Conservation (phyloP, 2,329 filamentous ascomycete species). For the Nemania serpens region DNA sequence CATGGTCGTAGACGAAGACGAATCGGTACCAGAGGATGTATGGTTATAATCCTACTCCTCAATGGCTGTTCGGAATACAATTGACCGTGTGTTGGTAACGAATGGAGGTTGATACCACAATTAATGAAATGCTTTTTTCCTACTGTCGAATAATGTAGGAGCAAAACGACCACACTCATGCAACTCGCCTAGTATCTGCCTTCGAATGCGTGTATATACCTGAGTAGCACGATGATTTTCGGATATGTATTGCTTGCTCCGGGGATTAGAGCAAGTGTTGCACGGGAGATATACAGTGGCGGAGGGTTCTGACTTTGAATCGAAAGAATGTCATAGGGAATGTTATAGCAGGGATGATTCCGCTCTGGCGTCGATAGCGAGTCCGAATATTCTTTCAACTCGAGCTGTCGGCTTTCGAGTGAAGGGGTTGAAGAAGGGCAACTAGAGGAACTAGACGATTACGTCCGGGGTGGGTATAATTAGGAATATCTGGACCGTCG, state of each 20-base stretch:
- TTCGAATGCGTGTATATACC: slow-evolving; percentile 10
- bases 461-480: slow-evolving; percentile 15
- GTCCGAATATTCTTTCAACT: slow-evolving; percentile 9
- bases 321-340: slow-evolving; percentile 23
- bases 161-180: slow-evolving; percentile 20
- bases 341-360: slow-evolving; percentile 18
- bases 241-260: slow-evolving; percentile 4
- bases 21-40: slow-evolving; percentile 30
- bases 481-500: slow-evolving; percentile 11
- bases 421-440: not conserved
- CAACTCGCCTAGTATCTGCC: slow-evolving; percentile 8
- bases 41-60: slow-evolving; percentile 39
- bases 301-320: not conserved
- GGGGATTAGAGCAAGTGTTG: slow-evolving; percentile 1
- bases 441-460: slow-evolving; percentile 13
- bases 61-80: slow-evolving; percentile 35
- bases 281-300: slow-evolving; percentile 10
- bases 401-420: slow-evolving; percentile 6
- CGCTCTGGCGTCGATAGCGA: slow-evolving; percentile 8
- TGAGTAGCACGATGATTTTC: slow-evolving; percentile 13
- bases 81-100: slow-evolving; percentile 33
- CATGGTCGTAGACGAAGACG: slow-evolving; percentile 58
- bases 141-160: slow-evolving; percentile 27
- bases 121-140: slow-evolving; percentile 37
- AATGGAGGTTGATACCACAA: slow-evolving; percentile 34